Evolutionary conservation across 768 basidiomycete species (phyloP), one percentile per base, ranked within the genome.

Genomic region (Coprinellus micaceus): DNA sequence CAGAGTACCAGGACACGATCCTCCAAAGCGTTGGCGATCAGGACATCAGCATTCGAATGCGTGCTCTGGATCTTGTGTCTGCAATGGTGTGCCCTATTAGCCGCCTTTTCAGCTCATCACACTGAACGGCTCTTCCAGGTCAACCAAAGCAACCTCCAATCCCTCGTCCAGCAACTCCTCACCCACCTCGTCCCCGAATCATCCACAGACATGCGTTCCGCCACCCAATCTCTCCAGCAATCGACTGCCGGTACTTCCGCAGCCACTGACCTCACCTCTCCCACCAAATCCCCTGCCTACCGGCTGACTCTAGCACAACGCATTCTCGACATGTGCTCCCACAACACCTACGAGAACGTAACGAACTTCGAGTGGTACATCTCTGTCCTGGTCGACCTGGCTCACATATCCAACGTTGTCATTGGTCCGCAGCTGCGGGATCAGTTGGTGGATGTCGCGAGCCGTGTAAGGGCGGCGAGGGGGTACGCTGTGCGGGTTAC

Each of bases 341-440:
- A 83, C 54, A 85, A 85, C 36, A 89, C 87, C 21, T 98, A 96
- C 67, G 85, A 87, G 52, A 89, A 94, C 64, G 80, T 99, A 25
- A 78, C 81, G 44, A 95, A 98, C 71, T 98, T 98, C 66, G 92
- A 98, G 66, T 99, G 97, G 96, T 97, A 94, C 69, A 79, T 98
- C 21, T 97, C 96, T 4, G 93, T 95, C 7, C 83, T 98, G 26
- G 82, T 98, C 45, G 94, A 98, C 66, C 77, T 98, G 9, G 86
- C 92, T 0, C 92, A 97, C 66, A 80, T 98, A 39, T 89, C 93
- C 50, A 82, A 85, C 25, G 91, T 87, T 47, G 77, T 89, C 60
- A 77, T 97, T 47, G 94, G 94, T 1, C 64, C 72, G 0, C 82
- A 89, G 63, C 88, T 98, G 53, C 81, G 86, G 12, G 85, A 93